Conservation (phyloP, 2,329 filamentous ascomycete species). For the Endoconidiophora laricicola region DNA sequence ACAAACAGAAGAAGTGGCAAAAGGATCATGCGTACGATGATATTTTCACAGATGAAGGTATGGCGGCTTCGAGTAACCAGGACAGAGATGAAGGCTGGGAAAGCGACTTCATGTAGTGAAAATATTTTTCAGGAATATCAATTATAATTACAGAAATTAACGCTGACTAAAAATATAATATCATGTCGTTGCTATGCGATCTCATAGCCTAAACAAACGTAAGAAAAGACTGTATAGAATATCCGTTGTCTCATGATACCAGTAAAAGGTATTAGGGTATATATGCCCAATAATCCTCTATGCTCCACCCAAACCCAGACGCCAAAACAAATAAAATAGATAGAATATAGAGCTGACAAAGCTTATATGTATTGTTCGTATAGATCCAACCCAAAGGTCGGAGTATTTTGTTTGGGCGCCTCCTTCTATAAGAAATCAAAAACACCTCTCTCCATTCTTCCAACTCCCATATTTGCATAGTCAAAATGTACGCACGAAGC, state of each 20-base stretch:
- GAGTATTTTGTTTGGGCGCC: not conserved
- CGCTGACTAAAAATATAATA: not conserved
- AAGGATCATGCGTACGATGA: conserved; percentile 98
- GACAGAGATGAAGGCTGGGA: conserved; percentile 60
- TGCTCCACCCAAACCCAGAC: no score
- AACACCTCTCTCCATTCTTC: not conserved
- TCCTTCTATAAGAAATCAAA: not conserved
- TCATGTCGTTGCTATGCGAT: not conserved
- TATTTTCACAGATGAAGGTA: conserved; percentile 66
- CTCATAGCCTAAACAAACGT: not conserved
- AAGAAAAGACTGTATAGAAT: not conserved
- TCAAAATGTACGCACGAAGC: conserved; percentile 8
- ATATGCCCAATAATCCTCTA: not conserved
- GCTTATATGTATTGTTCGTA: no score
- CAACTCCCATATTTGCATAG: not conserved
- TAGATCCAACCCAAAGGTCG: no score
- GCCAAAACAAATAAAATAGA: not conserved
- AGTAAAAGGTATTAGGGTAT: not conserved
- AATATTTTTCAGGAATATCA: not conserved
- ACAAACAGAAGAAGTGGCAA: conserved; percentile 79
- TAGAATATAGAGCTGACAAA: not conserved
- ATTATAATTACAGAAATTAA: not conserved
- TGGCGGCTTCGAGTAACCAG: conserved; percentile 69
- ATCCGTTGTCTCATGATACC: not conserved
- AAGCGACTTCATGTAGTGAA: conserved; percentile 76